A percentile compares a stretch with the other conserved stretches of the same genome.
Conservation (phyloP, 352 stramenopile species). For the Phytophthora europaea region DNA sequence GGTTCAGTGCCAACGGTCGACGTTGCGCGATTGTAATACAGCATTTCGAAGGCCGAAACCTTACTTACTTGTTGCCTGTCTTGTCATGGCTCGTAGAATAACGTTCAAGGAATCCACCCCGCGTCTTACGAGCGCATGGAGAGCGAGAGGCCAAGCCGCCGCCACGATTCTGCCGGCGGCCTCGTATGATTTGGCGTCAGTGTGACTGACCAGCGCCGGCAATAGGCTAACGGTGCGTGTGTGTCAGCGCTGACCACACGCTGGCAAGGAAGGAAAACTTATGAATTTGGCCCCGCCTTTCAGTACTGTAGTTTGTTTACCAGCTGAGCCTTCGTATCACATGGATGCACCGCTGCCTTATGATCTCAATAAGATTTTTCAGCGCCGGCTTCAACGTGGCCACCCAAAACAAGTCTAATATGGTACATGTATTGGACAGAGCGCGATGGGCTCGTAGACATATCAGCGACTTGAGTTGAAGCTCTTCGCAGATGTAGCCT, state of each 20-base stretch:
- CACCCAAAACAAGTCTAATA: background rate
- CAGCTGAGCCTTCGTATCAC: constrained; percentile 26
- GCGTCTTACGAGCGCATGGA: constrained; percentile 35
- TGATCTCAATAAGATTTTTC: constrained; percentile 26
- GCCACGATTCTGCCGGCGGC: constrained; percentile 25
- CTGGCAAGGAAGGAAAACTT: constrained; percentile 18
- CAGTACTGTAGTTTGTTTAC: constrained; percentile 12
- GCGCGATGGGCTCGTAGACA: background rate
- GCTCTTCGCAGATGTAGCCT: constrained; percentile 1
- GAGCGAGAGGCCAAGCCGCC: constrained; percentile 14
- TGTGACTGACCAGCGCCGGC: constrained; percentile 14
- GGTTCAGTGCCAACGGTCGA: background rate
- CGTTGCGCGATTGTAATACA: constrained; percentile 44
- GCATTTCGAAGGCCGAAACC: constrained; percentile 31
- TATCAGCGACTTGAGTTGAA: constrained; percentile 38
- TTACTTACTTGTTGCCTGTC: constrained; percentile 20
- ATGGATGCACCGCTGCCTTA: constrained; percentile 6
- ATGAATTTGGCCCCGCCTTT: constrained; percentile 6
- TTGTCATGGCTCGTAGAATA: constrained; percentile 19
- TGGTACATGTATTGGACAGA: background rate
- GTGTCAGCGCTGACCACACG: constrained; percentile 10
- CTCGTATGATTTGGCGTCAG: constrained; percentile 38
- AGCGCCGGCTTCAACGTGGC: constrained; percentile 2
- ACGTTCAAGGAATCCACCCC: constrained; percentile 13
- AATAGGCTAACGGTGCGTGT: constrained; percentile 5